Evolutionary conservation across 2,329 filamentous ascomycete genomes (phyloP).

Genomic region (Zymoseptoria pseudotritici): DNA sequence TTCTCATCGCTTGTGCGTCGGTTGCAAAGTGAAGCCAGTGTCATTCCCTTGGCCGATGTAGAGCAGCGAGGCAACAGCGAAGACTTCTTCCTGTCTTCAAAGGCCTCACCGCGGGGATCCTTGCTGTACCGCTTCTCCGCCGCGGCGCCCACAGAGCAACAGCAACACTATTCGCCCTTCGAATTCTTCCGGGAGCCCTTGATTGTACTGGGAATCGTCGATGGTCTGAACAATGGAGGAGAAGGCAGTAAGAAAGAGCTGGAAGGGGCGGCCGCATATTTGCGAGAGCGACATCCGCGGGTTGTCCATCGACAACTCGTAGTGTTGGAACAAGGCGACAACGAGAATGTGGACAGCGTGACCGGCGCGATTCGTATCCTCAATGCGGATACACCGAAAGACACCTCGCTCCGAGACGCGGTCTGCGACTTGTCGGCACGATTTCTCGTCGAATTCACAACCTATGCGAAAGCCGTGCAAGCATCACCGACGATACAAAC

Average conservation of each 20-base stretch:
- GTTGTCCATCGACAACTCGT: conserved; percentile 28
- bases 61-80: conserved; percentile 7
- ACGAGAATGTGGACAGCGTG: conserved; percentile 2
- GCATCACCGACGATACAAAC: conserved; percentile 64
- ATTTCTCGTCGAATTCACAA: conserved; percentile 41
- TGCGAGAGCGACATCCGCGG: conserved; percentile 27
- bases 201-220: conserved; percentile 74
- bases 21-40: conserved; percentile 69
- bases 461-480: conserved; percentile 42
- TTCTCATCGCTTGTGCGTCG: conserved; percentile 73
- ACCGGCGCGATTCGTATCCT: conserved; percentile 12
- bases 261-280: conserved; percentile 19
- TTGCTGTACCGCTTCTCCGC: conserved; percentile 85
- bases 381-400: conserved; percentile 10
- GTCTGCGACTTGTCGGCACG: conserved; percentile 40
- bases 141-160: conserved; percentile 69
- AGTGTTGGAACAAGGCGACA: conserved; percentile 13
- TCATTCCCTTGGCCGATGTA: conserved; percentile 39
- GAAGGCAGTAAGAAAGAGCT: conserved; percentile 39
- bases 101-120: conserved; percentile 76
- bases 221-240: conserved; percentile 57
- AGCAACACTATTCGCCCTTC: conserved; percentile 76
- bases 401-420: conserved; percentile 34
- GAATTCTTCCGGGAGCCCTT: conserved; percentile 83
- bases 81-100: conserved; percentile 56